Conservation (phyloP, 2,329 filamentous ascomycete species). For the Elsinoe necatrix region DNA sequence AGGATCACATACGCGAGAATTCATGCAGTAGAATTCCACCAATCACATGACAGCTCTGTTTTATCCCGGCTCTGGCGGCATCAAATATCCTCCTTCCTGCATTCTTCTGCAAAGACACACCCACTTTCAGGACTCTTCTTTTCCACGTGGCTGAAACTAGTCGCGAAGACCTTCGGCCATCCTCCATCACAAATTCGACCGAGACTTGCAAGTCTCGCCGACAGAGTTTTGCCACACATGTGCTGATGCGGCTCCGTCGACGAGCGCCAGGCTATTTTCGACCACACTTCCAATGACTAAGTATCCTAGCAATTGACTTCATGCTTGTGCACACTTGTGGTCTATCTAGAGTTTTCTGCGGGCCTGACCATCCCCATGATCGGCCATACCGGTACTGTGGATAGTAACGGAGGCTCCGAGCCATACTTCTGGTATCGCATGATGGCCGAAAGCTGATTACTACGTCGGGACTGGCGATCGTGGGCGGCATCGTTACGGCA, state of each 20-base stretch:
- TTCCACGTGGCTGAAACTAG: conserved; percentile 4
- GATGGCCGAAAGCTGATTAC: not conserved
- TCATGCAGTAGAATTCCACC: not conserved
- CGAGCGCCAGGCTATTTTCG: not conserved
- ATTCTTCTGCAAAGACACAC: not conserved
- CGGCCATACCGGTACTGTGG: not conserved
- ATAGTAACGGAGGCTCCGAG: no score
- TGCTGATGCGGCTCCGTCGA: not conserved
- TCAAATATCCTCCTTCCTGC: not conserved
- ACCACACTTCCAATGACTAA: not conserved
- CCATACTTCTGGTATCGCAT: no score
- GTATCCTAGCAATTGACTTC: no score
- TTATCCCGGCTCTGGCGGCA: not conserved
- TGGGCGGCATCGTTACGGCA: no score
- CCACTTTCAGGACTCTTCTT: not conserved
- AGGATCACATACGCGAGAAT: not conserved
- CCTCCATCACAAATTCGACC: not conserved
- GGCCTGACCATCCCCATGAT: not conserved
- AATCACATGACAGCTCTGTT: not conserved
- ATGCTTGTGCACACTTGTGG: no score
- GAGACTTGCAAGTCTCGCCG: not conserved
- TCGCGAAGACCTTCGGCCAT: not conserved
- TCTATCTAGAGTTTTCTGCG: no score
- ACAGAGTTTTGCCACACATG: not conserved
- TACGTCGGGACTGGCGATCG: no score